Evolutionary conservation across 1,284 basidiomycete genomes (phyloP).

Genomic region (Cryptococcus jaspeensis): DNA sequence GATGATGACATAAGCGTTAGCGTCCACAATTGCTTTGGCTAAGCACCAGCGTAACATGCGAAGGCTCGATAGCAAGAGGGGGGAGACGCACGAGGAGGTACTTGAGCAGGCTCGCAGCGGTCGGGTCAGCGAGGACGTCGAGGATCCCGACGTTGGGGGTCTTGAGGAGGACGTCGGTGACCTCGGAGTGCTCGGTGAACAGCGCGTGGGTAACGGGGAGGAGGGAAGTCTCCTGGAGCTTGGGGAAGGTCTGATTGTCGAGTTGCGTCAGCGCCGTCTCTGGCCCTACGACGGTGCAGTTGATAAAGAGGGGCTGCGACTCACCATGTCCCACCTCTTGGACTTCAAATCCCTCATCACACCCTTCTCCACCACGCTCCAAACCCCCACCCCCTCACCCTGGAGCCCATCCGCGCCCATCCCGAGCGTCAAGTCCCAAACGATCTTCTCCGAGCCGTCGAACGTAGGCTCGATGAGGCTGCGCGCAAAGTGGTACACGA

Average conservation of each 20-base stretch:
- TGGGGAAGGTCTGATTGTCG: constrained; percentile 43
- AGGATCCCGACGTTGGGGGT: constrained; percentile 60
- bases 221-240: constrained; percentile 35
- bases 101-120: constrained; percentile 57
- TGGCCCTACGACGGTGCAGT: too few species aligned
- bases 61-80: too few species aligned
- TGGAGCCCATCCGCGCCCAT: constrained; percentile 52
- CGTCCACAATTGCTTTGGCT: too few species aligned
- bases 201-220: constrained; percentile 57
- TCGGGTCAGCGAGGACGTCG: constrained; percentile 62
- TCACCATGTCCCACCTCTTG: constrained; percentile 79
- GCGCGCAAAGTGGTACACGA: constrained; percentile 61
- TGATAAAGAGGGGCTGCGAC: constrained; percentile 43
- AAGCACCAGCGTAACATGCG: too few species aligned
- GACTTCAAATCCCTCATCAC: constrained; percentile 67
- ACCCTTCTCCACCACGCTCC: constrained; percentile 76
- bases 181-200: constrained; percentile 74
- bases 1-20: constrained; percentile 1
- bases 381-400: constrained; percentile 65
- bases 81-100: constrained; percentile 68
- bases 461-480: constrained; percentile 72
- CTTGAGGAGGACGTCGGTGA: constrained; percentile 76
- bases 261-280: background rate
- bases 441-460: constrained; percentile 53
- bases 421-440: constrained; percentile 73